Base-by-base conservation (phyloP, 1,284 basidiomycete genomes). In the Pascua sp. region DNA sequence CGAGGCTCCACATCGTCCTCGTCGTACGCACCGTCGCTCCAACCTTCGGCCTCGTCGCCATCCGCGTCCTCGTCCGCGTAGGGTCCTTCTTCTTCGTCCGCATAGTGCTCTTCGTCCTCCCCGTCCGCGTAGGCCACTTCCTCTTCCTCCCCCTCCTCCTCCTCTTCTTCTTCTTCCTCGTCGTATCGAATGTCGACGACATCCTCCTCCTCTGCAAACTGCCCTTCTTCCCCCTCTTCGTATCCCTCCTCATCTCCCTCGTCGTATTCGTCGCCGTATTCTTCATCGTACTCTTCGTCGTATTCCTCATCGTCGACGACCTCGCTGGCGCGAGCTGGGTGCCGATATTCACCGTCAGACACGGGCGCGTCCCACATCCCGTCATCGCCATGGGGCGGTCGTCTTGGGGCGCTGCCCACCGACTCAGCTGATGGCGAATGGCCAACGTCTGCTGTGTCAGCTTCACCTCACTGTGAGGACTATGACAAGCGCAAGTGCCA, bases 121-220 rank as follows among this genome's bases (percentile, higher is more conserved):
- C 32, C 18, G 2, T 16, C 40, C 49, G 16, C 41, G 12, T 17
- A 16, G 46, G 37, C 53, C 40, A 42, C 53, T 7, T 42, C 48
- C 7, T 48, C 46, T 38, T 52, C 39, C 37, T 49, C 51, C 16
- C 47, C 43, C 9, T 51, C 54, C 16, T 53, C 55, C 10, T 54
- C 57, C 17, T 56, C 53, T 13, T 48, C 36, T 2, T 54, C 52
- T 17, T 18, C 36, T 13, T 47, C 47, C 24, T 48, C 43, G 37
- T 7, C 17, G 47, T n/a, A 16, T 12, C 16, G 11, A 32, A 36
- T 11, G 12, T 50, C 49, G 40, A 47, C 47, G 12, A 48, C 42
- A 18, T 52, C 13, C 8, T 57, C 59, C 10, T 51, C 49, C n/a
- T 51, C 47, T 32, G 24, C 24, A 7, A 32, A 32, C 24, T 49